phyloP scores from a whole-genome alignment of 768 basidiomycete species.

The Tephrocybe sp. region DNA sequence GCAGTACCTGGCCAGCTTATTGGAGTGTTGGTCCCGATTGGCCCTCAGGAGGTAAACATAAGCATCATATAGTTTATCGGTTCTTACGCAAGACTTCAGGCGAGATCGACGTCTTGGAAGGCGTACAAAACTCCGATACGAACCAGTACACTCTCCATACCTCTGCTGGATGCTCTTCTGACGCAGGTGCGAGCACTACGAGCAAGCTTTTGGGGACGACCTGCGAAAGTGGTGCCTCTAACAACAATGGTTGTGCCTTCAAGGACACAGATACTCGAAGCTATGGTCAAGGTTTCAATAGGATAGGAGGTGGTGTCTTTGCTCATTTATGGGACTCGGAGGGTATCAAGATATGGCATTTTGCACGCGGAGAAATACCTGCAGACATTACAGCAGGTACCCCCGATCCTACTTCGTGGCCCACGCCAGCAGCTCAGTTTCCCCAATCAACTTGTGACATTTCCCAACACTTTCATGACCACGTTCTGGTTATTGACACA shows the following conservation, averaged over 20 bases:
- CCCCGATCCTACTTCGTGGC: slow-evolving; percentile 50
- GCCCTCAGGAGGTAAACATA: slow-evolving; percentile 43
- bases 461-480: slow-evolving; percentile 45
- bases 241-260: slow-evolving; percentile 52
- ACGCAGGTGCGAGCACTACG: slow-evolving; percentile 20
- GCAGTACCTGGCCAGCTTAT: slow-evolving; percentile 60
- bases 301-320: slow-evolving; percentile 47
- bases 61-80: background rate
- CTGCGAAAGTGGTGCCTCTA: slow-evolving; percentile 36
- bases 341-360: slow-evolving; percentile 57
- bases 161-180: slow-evolving; percentile 34
- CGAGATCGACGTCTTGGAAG: slow-evolving; percentile 76
- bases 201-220: slow-evolving; percentile 24
- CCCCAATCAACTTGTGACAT: slow-evolving; percentile 46
- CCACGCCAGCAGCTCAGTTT: slow-evolving; percentile 48
- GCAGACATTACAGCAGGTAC: slow-evolving; percentile 39
- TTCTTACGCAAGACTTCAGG: slow-evolving; percentile 21
- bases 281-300: slow-evolving; percentile 44
- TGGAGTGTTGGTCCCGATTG: slow-evolving; percentile 51
- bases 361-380: slow-evolving; percentile 47
- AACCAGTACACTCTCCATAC: slow-evolving; percentile 73
- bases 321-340: slow-evolving; percentile 47
- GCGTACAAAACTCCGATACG: slow-evolving; percentile 52
- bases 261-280: slow-evolving; percentile 34
- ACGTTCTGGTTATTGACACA: slow-evolving; percentile 43